phyloP scores from a whole-genome alignment of 2,329 filamentous ascomycete genomes.

The Pseudocercospora fijiensis region DNA sequence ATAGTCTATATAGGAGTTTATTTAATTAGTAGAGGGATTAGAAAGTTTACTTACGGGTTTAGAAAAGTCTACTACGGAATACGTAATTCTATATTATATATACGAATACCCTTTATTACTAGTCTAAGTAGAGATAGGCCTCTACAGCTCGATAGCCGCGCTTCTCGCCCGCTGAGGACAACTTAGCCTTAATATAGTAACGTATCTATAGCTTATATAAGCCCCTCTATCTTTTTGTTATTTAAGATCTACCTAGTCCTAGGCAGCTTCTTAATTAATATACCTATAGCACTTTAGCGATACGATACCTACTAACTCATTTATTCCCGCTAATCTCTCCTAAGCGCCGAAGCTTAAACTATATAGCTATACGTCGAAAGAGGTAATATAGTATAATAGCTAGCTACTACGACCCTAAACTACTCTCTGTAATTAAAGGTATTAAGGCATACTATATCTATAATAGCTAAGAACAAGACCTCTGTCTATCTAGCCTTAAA shows the following conservation, averaged over 20 bases:
- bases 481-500: conserved; percentile 85
- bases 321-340: neutral
- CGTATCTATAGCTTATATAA: neutral
- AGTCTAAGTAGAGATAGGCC: too few species aligned
- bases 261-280: too few species aligned
- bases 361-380: neutral
- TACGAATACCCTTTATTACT: too few species aligned
- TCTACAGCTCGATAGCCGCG: neutral
- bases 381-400: conserved; percentile 40
- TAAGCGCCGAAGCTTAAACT: too few species aligned
- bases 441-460: conserved; percentile 89
- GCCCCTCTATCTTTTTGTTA: neutral
- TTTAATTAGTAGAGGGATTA: too few species aligned
- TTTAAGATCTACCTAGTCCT: too few species aligned
- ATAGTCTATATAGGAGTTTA: too few species aligned
- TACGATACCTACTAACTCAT: neutral
- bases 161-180: neutral
- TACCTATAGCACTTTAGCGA: neutral
- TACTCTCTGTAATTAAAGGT: conserved; percentile 66
- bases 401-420: conserved; percentile 55
- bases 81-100: too few species aligned
- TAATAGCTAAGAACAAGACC: conserved; percentile 76
- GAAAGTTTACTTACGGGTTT: too few species aligned
- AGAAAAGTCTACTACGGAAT: too few species aligned
- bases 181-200: conserved; percentile 3